Conservation (phyloP, 2,329 filamentous ascomycete genomes). For the Fusarium mangiferae region DNA sequence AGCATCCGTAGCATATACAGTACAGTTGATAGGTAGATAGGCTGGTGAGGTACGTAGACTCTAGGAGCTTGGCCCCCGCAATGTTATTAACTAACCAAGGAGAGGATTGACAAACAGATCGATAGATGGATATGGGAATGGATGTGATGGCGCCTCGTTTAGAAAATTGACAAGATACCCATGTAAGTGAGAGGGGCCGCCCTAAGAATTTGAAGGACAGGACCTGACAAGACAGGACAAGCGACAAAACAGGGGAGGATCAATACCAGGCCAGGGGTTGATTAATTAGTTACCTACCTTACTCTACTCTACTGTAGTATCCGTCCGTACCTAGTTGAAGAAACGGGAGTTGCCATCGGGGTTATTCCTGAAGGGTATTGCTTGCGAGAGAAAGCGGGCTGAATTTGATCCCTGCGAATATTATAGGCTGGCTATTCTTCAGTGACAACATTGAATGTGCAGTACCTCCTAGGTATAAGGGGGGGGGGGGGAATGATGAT, state of each 20-base stretch:
- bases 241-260: conserved; percentile 9
- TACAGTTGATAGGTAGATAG: background rate
- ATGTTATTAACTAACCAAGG: conserved; percentile 6
- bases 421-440: background rate
- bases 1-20: background rate
- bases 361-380: conserved; percentile 31
- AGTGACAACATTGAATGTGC: background rate
- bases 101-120: conserved; percentile 37
- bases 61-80: conserved; percentile 22
- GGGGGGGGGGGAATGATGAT: background rate
- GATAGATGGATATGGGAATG: conserved; percentile 2
- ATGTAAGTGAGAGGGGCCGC: conserved; percentile 16
- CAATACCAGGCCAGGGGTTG: conserved; percentile 3
- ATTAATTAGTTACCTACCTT: background rate
- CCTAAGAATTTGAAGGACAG: background rate
- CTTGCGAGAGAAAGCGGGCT: conserved; percentile 32
- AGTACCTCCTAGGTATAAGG: background rate
- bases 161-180: conserved; percentile 13
- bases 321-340: background rate
- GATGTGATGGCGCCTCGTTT: conserved; percentile 9
- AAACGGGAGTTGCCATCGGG: conserved; percentile 25
- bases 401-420: conserved; percentile 2
- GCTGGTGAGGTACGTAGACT: background rate
- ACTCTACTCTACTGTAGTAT: background rate
- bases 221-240: background rate